Evolutionary conservation across 2,329 filamentous ascomycete species (phyloP), one percentile per base, ranked within the genome.

Genomic region (Furcasterigmium sp.): DNA sequence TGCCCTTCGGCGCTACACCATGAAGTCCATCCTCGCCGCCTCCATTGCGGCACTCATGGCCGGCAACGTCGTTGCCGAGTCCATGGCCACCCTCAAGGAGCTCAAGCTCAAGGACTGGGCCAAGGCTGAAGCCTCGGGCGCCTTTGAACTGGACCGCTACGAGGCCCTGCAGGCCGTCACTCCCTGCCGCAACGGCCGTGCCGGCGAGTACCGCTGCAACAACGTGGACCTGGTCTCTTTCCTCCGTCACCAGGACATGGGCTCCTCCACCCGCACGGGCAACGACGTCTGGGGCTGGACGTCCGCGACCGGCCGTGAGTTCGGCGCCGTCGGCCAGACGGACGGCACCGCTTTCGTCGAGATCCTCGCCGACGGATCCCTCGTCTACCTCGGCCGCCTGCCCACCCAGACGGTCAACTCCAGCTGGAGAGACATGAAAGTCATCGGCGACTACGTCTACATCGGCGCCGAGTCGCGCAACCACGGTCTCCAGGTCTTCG

Each of bases 401-500:
- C 67, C 68, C 0, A 67, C 68, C 25, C 61, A 70, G 41, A 64
- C 63, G 3, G 51, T 51, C 1, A 51, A 52, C 8, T 56, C 55
- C 4, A 47, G 45, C 15, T 69, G 66, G 66, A 56, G 65, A 15
- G 66, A 69, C 48, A 66, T 69, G 52, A 61, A 62, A 36, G 63
- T 65, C 14, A 63, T 62, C 32, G 56, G 53, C 28, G 49, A 62
- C 51, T 53, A 56, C 43, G 54, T 54, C 44, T 59, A 67, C 45
- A 64, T 69, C 28, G 66, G 66, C 9, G 59, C 61, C 37, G 66
- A 69, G 50, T 68, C 75, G 1, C 47, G 51, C 7, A 56, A 62
- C 43, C 79, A 83, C 53, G 74, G 75, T 39, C 68, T 84, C 18
- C 80, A 84, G 56, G 73, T 83, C 55, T 84, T 84, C 51, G 78